Evolutionary conservation across 2,329 filamentous ascomycete genomes (phyloP), one percentile per base, ranked within the genome.

Genomic region (Ascochyta koolunga): DNA sequence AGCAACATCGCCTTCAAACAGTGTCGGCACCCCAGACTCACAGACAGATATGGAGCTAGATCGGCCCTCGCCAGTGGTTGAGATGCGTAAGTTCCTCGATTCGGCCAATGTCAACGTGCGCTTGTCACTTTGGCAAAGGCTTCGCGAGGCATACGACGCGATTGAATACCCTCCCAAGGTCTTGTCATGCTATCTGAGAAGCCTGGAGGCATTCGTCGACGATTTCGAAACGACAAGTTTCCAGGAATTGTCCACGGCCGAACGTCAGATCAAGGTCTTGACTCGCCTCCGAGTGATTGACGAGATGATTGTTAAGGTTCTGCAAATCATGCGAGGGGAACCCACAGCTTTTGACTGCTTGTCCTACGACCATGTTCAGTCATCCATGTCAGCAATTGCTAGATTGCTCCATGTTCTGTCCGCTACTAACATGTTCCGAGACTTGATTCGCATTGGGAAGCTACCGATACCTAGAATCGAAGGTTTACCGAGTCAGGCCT

Each of bases 81-180:
- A 96, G 67, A 86, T 99, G 70, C 89, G 89, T 76, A 90, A 90
- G 51, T 98, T 98, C 60, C 80, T 99, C 3, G 83, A 89, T 47
- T 87, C 85, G 41, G 93, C 91, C 37, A 91, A 89, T 67, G 89
- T 92, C 1, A 91, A 93, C 47, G 78, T 98, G 44, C 87, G 91
- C 31, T 78, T 98, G 1, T 92, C 95, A 60, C 80, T 99, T 1
- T 99, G 95, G 95, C 88, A 89, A 58, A 87, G 91, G 44, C 82
- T 99, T n/a, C 88, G 91, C 32, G 89, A 95, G 60, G 93, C 95
- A 0, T 99, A 99, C 67, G 83, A 87, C 46, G 85, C 84, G 7
- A 96, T 99, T 56, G 85, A 89, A 7, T 96, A 97, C 66, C 79
- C 85, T 0, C 92, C 93, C 0, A 97, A 96, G 72, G 87, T 95